Base-by-base conservation (phyloP, 2,329 filamentous ascomycete species). In the Fusarium buxicola region DNA sequence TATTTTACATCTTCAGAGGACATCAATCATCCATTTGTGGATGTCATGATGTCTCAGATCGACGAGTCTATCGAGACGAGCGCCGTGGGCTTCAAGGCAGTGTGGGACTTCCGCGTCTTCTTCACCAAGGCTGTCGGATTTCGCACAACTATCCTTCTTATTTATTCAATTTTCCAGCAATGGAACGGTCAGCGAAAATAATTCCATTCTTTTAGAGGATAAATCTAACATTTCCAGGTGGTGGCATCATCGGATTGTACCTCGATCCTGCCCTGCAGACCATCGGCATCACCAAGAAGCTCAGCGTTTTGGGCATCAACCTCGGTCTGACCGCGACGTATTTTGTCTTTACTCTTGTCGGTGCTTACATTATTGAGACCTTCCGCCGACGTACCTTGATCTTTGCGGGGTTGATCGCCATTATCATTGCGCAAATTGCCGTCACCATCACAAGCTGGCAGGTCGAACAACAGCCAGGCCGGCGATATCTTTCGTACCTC, bases 361-460 rank as follows among this genome's bases (percentile, higher is more conserved):
- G 65, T 24, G 53, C 66, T 2, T 69, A 54, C 15, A 57, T 69
- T 3, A 53, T 69, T 11, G 66, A 69, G 18, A 50, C 50, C 8
- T 63, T 66, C 24, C 53, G 65, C 4, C 58, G 66, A 16, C 56
- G 65, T 9, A 67, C 65, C 1, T 45, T 69, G 1, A 66, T 69
- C 6, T 69, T 68, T 12, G 47, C 50, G 3, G 66, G 66, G 7
- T 49, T 69, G 21, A 39, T 65, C 28, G 25, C 51, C 6, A 69
- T 68, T 2, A 56, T 69, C 1, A 16, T 54, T 12, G 65, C 65
- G 4, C 60, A 69, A 30, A 63, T 41, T 2, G 63, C 63, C 1
- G 65, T 69, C 12, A 69, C 66, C 9, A 66, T 69, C n/a, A 69
- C 65, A 1, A 69, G 66, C 7, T 68, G 65, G 65, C 56, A 57